phyloP scores from a whole-genome alignment of 2,329 filamentous ascomycete genomes.

The Pezicula carpinea region DNA sequence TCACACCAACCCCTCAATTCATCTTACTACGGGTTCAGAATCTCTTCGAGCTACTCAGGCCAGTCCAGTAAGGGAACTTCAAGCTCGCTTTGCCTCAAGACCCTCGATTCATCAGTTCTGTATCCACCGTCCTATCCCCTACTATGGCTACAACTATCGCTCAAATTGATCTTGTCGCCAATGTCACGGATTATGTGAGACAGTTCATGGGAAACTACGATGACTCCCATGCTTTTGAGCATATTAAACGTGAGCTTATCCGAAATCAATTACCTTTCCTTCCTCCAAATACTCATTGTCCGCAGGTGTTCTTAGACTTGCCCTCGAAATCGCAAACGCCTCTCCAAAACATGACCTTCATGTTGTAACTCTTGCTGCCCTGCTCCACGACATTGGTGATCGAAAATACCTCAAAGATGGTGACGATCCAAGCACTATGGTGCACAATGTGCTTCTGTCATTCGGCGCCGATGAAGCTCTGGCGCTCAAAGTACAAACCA shows the following conservation, averaged over 20 bases:
- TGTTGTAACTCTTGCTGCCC: slow-evolving; percentile 62
- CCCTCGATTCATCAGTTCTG: too few species aligned
- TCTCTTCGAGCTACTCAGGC: too few species aligned
- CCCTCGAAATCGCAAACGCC: slow-evolving; percentile 41
- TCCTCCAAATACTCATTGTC: slow-evolving; percentile 16
- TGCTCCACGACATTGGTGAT: slow-evolving; percentile 81
- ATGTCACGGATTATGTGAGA: slow-evolving; percentile 57
- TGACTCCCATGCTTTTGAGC: slow-evolving; percentile 79
- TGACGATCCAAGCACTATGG: slow-evolving; percentile 49
- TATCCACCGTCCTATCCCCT: too few species aligned
- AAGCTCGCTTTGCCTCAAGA: too few species aligned
- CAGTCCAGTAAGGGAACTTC: too few species aligned
- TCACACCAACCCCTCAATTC: too few species aligned
- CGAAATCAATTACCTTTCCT: slow-evolving; percentile 39
- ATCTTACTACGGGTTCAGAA: too few species aligned
- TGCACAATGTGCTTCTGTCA: slow-evolving; percentile 49
- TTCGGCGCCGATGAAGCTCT: slow-evolving; percentile 53
- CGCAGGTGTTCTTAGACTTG: background rate
- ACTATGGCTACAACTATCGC: too few species aligned
- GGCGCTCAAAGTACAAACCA: slow-evolving; percentile 62
- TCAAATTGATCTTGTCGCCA: slow-evolving; percentile 36
- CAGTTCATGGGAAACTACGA: slow-evolving; percentile 72
- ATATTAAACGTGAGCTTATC: slow-evolving; percentile 67
- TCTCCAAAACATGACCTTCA: slow-evolving; percentile 42
- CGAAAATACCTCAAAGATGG: slow-evolving; percentile 61